Percentiles rank a stretch among this genome's conserved stretches.
phyloP scores from a whole-genome alignment of 805 yeast species.

The Saccharomycopsis olivae region DNA sequence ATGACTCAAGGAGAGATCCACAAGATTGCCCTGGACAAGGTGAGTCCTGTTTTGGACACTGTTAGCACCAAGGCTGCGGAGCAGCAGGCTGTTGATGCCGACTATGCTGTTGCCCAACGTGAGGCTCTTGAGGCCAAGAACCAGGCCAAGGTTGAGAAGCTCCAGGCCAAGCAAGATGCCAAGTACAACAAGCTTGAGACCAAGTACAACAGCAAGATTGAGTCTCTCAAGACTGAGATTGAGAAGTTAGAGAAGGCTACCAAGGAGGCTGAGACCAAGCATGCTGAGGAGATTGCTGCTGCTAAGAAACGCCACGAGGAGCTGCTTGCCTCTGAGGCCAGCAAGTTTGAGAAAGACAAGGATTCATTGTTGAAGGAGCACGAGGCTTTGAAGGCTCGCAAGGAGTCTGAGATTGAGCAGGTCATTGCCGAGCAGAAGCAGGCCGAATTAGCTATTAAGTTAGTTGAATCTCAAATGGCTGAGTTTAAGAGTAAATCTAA shows the following conservation, averaged over 20 bases:
- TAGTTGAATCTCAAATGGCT: conserved; percentile 13
- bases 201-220: conserved; percentile 13
- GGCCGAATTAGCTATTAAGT: conserved; percentile 8
- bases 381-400: conserved; percentile 3
- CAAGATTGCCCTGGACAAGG: conserved; percentile 7
- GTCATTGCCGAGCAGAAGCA: conserved; percentile 15
- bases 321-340: conserved; percentile 5
- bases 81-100: conserved; percentile 13
- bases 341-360: conserved; percentile 9
- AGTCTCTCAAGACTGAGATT: conserved; percentile 11
- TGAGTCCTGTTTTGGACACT: conserved; percentile 8
- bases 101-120: conserved; percentile 8
- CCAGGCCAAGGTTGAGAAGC: conserved; percentile 9
- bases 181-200: conserved; percentile 12
- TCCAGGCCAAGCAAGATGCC: conserved; percentile 13
- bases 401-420: conserved; percentile 13
- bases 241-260: conserved; percentile 7
- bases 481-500: conserved; percentile 12
- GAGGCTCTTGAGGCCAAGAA: conserved; percentile 11
- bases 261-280: conserved; percentile 4
- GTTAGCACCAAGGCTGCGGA: conserved; percentile 13
- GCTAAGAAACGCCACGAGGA: conserved; percentile 11
- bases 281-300: conserved; percentile 9
- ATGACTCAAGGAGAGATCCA: conserved; percentile 11
- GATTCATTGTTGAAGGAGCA: conserved; percentile 13